Conservation (phyloP, 2,329 filamentous ascomycete species). For the Botrytis galanthina region DNA sequence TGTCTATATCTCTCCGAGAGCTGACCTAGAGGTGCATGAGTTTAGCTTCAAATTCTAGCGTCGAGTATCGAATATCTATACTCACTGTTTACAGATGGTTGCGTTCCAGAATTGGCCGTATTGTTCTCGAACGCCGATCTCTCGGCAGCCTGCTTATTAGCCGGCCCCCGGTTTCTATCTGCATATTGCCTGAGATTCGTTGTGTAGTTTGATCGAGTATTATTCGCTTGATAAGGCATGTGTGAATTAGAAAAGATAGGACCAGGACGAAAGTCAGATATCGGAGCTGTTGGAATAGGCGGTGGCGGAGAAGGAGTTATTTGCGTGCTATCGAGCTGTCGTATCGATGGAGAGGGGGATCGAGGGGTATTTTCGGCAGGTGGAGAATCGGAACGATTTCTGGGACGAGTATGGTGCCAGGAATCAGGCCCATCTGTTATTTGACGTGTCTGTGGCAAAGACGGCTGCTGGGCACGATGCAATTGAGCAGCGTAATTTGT, state of each 20-base stretch:
- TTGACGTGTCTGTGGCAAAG: conserved; percentile 19
- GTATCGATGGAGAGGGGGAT: conserved; percentile 13
- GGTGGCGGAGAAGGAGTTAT: conserved; percentile 21
- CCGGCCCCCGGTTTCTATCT: conserved; percentile 14
- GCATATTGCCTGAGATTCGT: conserved; percentile 21
- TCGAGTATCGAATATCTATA: background rate
- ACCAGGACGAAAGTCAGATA: conserved; percentile 17
- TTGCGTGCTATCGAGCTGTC: conserved; percentile 16
- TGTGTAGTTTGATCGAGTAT: conserved; percentile 12
- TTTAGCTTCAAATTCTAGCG: background rate
- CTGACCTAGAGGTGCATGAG: conserved; percentile 4
- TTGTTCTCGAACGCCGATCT: conserved; percentile 8
- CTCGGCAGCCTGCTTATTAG: conserved; percentile 3
- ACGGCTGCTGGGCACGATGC: conserved; percentile 3
- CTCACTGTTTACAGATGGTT: conserved; percentile 15
- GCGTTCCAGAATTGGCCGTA: background rate
- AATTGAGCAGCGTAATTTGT: conserved; percentile 16
- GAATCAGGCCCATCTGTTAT: conserved; percentile 16
- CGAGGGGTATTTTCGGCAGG: conserved; percentile 3
- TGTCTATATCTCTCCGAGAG: conserved; percentile 18
- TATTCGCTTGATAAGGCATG: conserved; percentile 19
- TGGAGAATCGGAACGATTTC: conserved; percentile 16
- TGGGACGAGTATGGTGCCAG: conserved; percentile 19
- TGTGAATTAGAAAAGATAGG: conserved; percentile 16
- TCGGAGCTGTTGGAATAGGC: conserved; percentile 21